These are phyloP conservation scores for Penicillium silybi DNA, from an alignment of 495 filamentous ascomycete genomes.

Conservation along the genomic window DNA sequence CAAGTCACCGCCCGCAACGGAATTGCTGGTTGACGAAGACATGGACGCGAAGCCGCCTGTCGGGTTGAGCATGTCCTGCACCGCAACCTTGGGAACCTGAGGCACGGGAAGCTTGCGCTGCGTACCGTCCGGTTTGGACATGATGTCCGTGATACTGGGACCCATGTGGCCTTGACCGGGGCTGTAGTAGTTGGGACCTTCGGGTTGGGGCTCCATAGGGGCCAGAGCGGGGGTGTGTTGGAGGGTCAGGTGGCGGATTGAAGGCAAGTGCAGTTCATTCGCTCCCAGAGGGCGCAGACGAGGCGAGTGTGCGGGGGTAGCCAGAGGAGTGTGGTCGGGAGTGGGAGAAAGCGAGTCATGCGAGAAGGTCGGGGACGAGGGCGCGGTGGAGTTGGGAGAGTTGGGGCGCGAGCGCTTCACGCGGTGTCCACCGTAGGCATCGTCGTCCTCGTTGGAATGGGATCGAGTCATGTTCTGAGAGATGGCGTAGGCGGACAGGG, in stretches of 20 bases:
- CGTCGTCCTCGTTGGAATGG: constrained; percentile 83
- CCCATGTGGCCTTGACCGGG: constrained; percentile 53
- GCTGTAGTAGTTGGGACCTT: constrained; percentile 55
- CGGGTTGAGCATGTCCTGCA: constrained; percentile 77
- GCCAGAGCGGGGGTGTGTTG: constrained; percentile 86
- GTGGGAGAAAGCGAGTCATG: constrained; percentile 95
- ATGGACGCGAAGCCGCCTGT: constrained; percentile 58
- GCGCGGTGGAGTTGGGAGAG: constrained; percentile 91
- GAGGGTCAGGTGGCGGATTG: constrained; percentile 82
- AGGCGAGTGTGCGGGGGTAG: constrained; percentile 93
- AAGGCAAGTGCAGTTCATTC: constrained; percentile 73
- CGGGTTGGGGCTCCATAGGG: constrained; percentile 80
- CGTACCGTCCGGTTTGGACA: constrained; percentile 79
- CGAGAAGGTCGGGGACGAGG: constrained; percentile 96
- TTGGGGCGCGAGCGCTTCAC: constrained; percentile 86
- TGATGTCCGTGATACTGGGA: constrained; percentile 86
- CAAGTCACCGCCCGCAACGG: constrained; percentile 42
- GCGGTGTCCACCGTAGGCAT: constrained; percentile 63
- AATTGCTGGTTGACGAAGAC: constrained; percentile 48
- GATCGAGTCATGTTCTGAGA: constrained; percentile 83
- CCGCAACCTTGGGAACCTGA: constrained; percentile 79
- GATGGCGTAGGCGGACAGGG: constrained; percentile 76
- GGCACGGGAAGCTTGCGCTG: constrained; percentile 94
- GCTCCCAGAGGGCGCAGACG: constrained; percentile 73
- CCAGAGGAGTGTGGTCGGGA: constrained; percentile 92